phyloP scores from a whole-genome alignment of 1,139 yeast genomes.

The Casaregolazyma suthepensis region DNA sequence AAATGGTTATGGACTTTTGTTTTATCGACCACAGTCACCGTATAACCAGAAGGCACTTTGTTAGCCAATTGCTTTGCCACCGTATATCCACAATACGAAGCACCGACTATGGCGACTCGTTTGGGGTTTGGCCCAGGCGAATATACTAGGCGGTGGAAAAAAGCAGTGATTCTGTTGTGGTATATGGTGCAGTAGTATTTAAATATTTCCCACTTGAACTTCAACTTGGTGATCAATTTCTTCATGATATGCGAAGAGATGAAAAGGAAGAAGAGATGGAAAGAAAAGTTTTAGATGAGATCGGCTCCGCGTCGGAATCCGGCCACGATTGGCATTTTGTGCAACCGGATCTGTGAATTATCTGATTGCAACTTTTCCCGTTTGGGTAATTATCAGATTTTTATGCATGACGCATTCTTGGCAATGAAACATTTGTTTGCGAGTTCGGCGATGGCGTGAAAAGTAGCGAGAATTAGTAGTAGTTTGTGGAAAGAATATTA shows the following conservation, averaged over 20 bases:
- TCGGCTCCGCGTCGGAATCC: not conserved
- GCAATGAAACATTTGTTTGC: not conserved
- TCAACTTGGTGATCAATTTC: not conserved
- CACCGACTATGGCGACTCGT: conserved; percentile 15
- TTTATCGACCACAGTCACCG: conserved; percentile 11
- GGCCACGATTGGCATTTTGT: not conserved
- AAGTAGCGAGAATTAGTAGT: not conserved
- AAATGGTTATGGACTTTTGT: conserved; percentile 14
- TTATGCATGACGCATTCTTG: not conserved
- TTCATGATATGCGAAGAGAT: not conserved
- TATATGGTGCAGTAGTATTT: not conserved
- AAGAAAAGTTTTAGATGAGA: not conserved
- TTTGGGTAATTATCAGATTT: not conserved
- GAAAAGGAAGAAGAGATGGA: not conserved
- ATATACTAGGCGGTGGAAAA: conserved; percentile 12
- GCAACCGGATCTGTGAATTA: not conserved
- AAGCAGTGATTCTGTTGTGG: conserved; percentile 5
- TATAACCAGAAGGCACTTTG: conserved; percentile 8
- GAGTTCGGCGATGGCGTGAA: not conserved
- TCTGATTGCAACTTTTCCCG: not conserved
- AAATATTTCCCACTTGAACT: not conserved
- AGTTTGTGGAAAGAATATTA: no score
- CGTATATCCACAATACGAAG: conserved; percentile 16
- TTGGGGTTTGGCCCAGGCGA: conserved; percentile 9
- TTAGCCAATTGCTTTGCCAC: conserved; percentile 15